These are phyloP conservation scores for Penicillium verrucosum DNA, from an alignment of 2,329 filamentous ascomycete genomes.

Conservation along the genomic window DNA sequence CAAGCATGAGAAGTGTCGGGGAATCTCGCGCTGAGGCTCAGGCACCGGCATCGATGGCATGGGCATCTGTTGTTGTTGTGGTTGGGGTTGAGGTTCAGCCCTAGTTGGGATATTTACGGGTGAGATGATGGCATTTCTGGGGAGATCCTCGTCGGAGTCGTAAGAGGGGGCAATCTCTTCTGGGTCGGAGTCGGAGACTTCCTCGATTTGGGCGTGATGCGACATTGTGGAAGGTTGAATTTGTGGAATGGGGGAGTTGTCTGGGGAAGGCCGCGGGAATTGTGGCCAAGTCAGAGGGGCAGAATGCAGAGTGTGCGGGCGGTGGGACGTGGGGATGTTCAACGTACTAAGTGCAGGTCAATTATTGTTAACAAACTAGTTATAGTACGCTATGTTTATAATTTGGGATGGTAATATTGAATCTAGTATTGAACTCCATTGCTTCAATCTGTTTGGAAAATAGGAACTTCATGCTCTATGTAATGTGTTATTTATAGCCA, in stretches of 20 bases:
- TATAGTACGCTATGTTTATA: neutral
- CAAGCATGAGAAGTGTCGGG: slow-evolving; percentile 79
- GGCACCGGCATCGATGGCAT: slow-evolving; percentile 25
- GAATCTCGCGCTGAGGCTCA: slow-evolving; percentile 51
- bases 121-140: slow-evolving; percentile 39
- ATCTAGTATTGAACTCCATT: neutral
- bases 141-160: slow-evolving; percentile 45
- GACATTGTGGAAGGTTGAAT: slow-evolving; percentile 58
- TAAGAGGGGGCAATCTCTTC: slow-evolving; percentile 78
- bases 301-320: slow-evolving; percentile 15
- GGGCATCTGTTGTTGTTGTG: slow-evolving; percentile 6
- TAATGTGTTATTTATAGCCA: neutral
- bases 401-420: neutral
- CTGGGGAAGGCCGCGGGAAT: slow-evolving; percentile 18
- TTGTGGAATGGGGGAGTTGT: slow-evolving; percentile 6
- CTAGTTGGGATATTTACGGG: slow-evolving; percentile 31
- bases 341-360: neutral
- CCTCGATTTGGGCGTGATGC: slow-evolving; percentile 78
- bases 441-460: neutral
- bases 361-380: too few species aligned
- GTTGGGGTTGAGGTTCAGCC: slow-evolving; percentile 7
- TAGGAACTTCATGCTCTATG: neutral
- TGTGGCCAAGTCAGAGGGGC: slow-evolving; percentile 19
- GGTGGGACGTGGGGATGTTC: slow-evolving; percentile 6
- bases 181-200: slow-evolving; percentile 87